Evolutionary conservation across 352 stramenopile species (phyloP).

Genomic region (Nothophytophthora sp.): DNA sequence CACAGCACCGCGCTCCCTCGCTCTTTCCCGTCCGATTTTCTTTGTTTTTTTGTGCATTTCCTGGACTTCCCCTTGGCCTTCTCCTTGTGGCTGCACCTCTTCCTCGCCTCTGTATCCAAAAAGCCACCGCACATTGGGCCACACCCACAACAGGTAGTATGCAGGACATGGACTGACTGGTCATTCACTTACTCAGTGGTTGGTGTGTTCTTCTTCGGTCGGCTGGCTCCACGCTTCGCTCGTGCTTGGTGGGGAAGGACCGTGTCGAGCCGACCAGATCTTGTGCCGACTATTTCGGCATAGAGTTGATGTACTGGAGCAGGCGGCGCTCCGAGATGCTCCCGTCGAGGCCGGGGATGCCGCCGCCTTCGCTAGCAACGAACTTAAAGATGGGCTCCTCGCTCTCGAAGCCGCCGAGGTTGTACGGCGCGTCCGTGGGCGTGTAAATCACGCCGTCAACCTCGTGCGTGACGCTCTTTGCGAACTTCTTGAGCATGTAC

Average conservation of each 20-base stretch:
- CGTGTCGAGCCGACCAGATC: conserved; percentile 8
- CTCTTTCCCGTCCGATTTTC: conserved; percentile 18
- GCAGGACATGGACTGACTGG: conserved; percentile 57
- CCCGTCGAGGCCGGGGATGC: conserved; percentile 80
- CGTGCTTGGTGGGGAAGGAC: conserved; percentile 13
- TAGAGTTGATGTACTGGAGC: conserved; percentile 80
- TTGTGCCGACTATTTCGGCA: conserved; percentile 49
- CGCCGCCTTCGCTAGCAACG: conserved; percentile 80
- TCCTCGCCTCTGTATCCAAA: conserved; percentile 26
- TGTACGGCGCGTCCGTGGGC: conserved; percentile 81
- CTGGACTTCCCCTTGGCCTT: too few relatives aligned
- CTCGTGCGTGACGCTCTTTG: conserved; percentile 85
- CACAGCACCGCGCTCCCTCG: conserved; percentile 17
- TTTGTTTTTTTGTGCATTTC: too few relatives aligned
- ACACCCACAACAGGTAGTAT: conserved; percentile 40
- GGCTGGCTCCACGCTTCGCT: conserved; percentile 15
- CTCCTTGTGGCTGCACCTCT: too few relatives aligned
- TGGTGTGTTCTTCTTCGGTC: conserved; percentile 45
- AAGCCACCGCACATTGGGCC: conserved; percentile 23
- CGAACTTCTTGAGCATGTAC: conserved; percentile 86
- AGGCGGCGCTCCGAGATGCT: conserved; percentile 79
- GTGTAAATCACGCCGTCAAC: conserved; percentile 89
- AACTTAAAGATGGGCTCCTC: conserved; percentile 91
- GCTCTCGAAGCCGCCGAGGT: conserved; percentile 84
- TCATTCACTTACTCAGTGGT: conserved; percentile 71